Evolutionary conservation across 1,284 basidiomycete species (phyloP), one percentile per base, ranked within the genome.

Genomic region (Fomitopsis pinicola): DNA sequence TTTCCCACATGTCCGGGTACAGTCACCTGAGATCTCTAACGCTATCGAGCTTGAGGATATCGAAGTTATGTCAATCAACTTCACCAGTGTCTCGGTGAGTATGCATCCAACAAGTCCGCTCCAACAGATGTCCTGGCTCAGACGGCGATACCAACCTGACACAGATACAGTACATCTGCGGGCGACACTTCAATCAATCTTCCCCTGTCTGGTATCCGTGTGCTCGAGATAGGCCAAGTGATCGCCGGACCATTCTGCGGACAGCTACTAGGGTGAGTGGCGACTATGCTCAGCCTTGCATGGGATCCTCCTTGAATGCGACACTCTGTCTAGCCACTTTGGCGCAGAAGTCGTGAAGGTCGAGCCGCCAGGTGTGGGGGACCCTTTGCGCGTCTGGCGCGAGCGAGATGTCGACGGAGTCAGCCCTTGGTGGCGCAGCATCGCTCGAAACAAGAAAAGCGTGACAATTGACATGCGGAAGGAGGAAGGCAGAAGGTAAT

Each of bases 231-330:
- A 30, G 87, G 87, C 2, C 87, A 89, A 64, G 76, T 88, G 15
- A 85, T 89, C 59, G 87, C 87, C 1, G 87, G 87, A 6, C 87
- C 87, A 3, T 89, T 89, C 70, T 86, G 85, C 38, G 87, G 87
- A 0, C 88, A 89, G 60, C 74, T 89, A 14, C 80, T 89, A 5
- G 86, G 85, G 86, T 87, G 71, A 59, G 75, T 50, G n/a, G 17
- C 42, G 8, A 45, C n/a, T n/a, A 4, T 28, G 4, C 33, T 9
- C n/a, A 15, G 15, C 30, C 30, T 8, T 33, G 19, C 35, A 19
- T 30, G 12, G 8, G 1, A 7, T 22, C 3, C 17, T 46, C 12
- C 19, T 10, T 10, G 45, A 46, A 19, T 8, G 12, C 22, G 45
- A 46, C 19, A 26, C 5, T 28, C 12, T 55, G 35, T 50, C 8